phyloP scores from a whole-genome alignment of 768 basidiomycete genomes.

The Amanita polypyramis region DNA sequence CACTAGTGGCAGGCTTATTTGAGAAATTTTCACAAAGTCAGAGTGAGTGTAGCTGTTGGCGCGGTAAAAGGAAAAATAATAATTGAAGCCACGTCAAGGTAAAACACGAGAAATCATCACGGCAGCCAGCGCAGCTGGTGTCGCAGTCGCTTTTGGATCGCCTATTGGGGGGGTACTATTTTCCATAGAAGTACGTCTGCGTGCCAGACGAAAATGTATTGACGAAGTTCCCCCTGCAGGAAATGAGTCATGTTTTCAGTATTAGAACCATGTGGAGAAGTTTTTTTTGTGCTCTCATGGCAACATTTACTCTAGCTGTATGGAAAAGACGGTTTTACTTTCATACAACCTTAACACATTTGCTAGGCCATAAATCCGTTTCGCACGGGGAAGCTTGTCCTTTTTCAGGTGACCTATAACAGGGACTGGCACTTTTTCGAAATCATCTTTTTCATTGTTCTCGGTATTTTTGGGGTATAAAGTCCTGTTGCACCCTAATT shows the following conservation, averaged over 20 bases:
- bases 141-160: constrained; percentile 96
- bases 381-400: constrained; percentile 92
- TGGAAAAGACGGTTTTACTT: constrained; percentile 21
- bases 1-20: constrained; percentile 80
- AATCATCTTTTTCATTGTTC: constrained; percentile 89
- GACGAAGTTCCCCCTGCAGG: constrained; percentile 32
- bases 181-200: constrained; percentile 72
- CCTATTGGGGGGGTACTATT: constrained; percentile 97
- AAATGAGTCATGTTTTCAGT: constrained; percentile 97
- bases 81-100: constrained; percentile 24
- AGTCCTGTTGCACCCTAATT: not conserved
- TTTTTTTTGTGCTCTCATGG: constrained; percentile 94
- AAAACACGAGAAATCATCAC: constrained; percentile 88
- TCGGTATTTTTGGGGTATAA: constrained; percentile 91
- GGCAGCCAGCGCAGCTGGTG: constrained; percentile 94
- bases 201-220: not conserved
- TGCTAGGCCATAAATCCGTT: constrained; percentile 94
- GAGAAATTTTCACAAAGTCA: constrained; percentile 77
- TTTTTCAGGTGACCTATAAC: constrained; percentile 97
- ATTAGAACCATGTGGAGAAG: constrained; percentile 99
- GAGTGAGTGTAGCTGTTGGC: constrained; percentile 38
- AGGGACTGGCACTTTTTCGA: constrained; percentile 99
- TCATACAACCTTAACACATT: constrained; percentile 2
- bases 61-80: constrained; percentile 10
- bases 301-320: constrained; percentile 91